These are phyloP conservation scores for Botrytis hyacinthi DNA, from an alignment of 2,329 filamentous ascomycete genomes.

Conservation along the genomic window DNA sequence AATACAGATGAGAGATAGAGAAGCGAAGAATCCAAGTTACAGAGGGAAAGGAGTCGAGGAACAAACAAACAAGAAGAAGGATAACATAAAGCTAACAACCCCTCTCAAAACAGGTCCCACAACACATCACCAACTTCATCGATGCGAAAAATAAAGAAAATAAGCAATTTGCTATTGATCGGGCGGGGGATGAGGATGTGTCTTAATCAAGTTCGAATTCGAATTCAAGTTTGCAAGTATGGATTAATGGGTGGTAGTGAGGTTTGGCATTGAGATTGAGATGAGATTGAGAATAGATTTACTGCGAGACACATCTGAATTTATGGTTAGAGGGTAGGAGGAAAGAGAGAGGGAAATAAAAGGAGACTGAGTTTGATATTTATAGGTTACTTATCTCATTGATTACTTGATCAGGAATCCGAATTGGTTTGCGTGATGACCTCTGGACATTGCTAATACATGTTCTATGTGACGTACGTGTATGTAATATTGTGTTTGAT, in stretches of 20 bases:
- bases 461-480: too few relatives aligned
- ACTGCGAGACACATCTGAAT: too few relatives aligned
- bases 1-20: too few relatives aligned
- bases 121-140: conserved; percentile 54
- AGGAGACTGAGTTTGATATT: background rate
- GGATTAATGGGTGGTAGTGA: background rate
- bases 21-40: too few relatives aligned
- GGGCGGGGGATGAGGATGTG: background rate
- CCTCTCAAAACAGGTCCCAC: conserved; percentile 29
- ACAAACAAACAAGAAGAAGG: background rate
- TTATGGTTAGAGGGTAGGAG: background rate
- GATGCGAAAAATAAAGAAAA: conserved; percentile 48
- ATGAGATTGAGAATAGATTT: background rate
- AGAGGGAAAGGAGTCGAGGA: background rate
- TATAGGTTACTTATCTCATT: background rate
- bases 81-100: background rate
- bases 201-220: background rate
- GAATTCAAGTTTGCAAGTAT: too few relatives aligned
- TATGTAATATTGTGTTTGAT: too few relatives aligned
- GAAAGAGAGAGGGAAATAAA: too few relatives aligned
- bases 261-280: background rate
- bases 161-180: conserved; percentile 42
- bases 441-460: too few relatives aligned
- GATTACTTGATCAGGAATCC: background rate
- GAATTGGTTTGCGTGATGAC: background rate